Base-by-base conservation (phyloP, 495 filamentous ascomycete genomes). In the Penicillium antarcticum region DNA sequence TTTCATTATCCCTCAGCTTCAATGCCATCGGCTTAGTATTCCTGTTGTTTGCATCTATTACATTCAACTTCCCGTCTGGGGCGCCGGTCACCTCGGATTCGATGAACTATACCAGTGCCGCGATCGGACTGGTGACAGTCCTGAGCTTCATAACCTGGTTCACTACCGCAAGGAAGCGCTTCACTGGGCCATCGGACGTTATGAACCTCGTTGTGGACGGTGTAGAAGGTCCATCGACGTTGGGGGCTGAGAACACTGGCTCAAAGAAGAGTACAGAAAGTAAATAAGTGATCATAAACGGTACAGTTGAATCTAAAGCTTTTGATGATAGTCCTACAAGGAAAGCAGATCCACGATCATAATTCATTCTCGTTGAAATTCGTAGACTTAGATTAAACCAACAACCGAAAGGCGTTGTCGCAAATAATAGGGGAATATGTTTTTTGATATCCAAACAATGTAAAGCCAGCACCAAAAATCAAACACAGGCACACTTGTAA, bases 91-190 rank as follows among this genome's bases (percentile, higher is more conserved):
- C 59, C n/a, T 56, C 62, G 16, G 64, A 72, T 2, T 72, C 77
- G 31, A 82, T 83, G 79, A 83, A 82, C 50, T 80, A 82, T 48
- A 79, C 76, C 0, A 69, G 66, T 40, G 79, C 78, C 4, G 77
- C 79, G 0, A 68, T 80, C 42, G 80, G 77, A 0, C 57, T 79
- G 6, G 72, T 81, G 42, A 74, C 66, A 45, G 44, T 81, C 19
- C 60, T 83, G 17, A 74, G 66, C 36, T 17, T 74, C 1, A 51
- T 78, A 3, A 80, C 76, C 1, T 83, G 79, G 80, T 52, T 78
- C 32, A 72, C 69, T 8, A 75, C 69, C 11, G 79, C 51, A 29
- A 29, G 26, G 26, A 29, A 29, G 9, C 26, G 26, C 5, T 29
- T 29, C 29, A 50, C 47, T 0, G 47, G 47, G 4, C 47, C 47